Conservation (phyloP, 805 yeast genomes). For the Naumovozyma dairenensis region DNA sequence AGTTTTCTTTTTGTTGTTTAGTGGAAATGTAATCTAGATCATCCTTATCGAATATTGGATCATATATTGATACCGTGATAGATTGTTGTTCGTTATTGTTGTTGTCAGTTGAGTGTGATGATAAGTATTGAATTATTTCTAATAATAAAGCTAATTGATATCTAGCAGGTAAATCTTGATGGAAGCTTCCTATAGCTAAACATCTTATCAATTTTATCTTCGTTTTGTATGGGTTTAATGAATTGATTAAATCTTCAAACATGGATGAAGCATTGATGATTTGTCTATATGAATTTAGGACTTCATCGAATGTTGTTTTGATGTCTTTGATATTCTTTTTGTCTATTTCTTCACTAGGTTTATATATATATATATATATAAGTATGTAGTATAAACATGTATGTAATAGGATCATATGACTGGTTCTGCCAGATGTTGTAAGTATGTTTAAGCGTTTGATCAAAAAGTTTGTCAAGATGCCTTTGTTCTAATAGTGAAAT, state of each 20-base stretch:
- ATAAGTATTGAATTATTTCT: slow-evolving; percentile 29
- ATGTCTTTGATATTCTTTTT: no score
- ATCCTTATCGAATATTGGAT: slow-evolving; percentile 46
- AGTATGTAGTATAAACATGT: no score
- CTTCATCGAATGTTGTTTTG: slow-evolving; percentile 5
- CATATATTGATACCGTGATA: slow-evolving; percentile 42
- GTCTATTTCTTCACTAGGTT: no score
- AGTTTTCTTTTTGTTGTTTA: slow-evolving; percentile 13
- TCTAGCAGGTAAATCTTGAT: slow-evolving; percentile 46
- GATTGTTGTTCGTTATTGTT: background rate
- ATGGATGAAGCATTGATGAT: slow-evolving; percentile 21
- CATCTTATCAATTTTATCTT: slow-evolving; percentile 40
- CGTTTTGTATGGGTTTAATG: slow-evolving; percentile 8
- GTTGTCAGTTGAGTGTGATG: no score
- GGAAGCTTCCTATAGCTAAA: slow-evolving; percentile 62
- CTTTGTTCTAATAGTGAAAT: no score
- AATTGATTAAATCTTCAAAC: slow-evolving; percentile 19
- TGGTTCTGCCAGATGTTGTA: no score
- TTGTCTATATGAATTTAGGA: slow-evolving; percentile 11
- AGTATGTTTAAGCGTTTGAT: no score
- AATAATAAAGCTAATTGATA: slow-evolving; percentile 55
- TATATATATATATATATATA: no score
- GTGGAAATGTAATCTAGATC: slow-evolving; percentile 34
- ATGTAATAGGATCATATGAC: no score
- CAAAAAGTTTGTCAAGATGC: no score